Conservation (phyloP, 352 stramenopile species). For the Lagenidium giganteum region DNA sequence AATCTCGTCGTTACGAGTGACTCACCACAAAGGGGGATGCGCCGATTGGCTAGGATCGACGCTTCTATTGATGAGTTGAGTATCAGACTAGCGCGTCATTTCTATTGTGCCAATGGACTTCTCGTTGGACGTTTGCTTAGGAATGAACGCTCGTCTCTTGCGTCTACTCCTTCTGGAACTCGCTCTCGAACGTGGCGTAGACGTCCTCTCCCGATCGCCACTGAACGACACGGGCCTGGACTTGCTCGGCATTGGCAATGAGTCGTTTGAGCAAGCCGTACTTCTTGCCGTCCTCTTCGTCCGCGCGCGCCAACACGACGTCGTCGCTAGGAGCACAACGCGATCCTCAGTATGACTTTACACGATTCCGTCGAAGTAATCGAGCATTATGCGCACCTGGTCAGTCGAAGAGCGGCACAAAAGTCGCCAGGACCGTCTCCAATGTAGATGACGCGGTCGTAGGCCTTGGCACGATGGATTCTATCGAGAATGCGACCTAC, state of each 20-base stretch:
- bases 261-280: slow-evolving; percentile 3
- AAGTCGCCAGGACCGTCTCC: slow-evolving; percentile 71
- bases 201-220: background rate
- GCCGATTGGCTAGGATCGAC: too few species aligned
- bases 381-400: slow-evolving; percentile 30
- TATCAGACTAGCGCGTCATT: too few species aligned
- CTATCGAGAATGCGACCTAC: slow-evolving; percentile 42
- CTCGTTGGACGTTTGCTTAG: too few species aligned
- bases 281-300: slow-evolving; percentile 9
- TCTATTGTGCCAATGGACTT: too few species aligned
- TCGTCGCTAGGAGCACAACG: slow-evolving; percentile 30
- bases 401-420: slow-evolving; percentile 47
- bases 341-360: background rate
- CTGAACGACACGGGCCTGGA: background rate
- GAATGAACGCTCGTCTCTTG: too few species aligned
- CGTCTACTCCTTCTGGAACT: too few species aligned
- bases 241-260: slow-evolving; percentile 1
- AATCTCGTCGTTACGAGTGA: too few species aligned
- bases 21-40: too few species aligned
- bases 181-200: background rate
- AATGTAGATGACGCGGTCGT: slow-evolving; percentile 59
- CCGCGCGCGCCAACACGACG: slow-evolving; percentile 55
- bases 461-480: slow-evolving; percentile 26
- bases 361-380: background rate
- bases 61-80: too few species aligned